phyloP scores from a whole-genome alignment of 768 basidiomycete species.

The Suillus ampliporus region DNA sequence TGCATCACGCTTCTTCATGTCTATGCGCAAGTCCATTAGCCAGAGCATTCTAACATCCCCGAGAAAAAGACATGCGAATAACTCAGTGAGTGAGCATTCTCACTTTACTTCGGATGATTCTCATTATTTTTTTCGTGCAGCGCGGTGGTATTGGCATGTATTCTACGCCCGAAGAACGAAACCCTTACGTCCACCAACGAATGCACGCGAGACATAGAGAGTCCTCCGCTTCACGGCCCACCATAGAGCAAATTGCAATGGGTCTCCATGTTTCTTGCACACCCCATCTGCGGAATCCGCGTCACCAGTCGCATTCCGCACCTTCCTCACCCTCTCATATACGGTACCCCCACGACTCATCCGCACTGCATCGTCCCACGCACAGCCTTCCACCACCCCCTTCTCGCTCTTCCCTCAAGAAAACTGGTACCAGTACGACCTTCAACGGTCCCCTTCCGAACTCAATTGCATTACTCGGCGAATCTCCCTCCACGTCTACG shows the following conservation, averaged over 20 bases:
- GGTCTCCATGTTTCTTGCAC: conserved; percentile 79
- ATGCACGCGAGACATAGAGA: conserved; percentile 45
- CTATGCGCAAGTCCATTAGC: conserved; percentile 36
- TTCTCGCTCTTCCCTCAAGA: conserved; percentile 69
- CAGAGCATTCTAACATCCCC: conserved; percentile 21
- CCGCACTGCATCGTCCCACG: conserved; percentile 26
- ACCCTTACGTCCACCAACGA: conserved; percentile 36
- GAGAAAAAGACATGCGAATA: conserved; percentile 25
- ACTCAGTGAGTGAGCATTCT: conserved; percentile 23
- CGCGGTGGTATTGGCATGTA: conserved; percentile 47
- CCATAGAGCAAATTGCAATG: conserved; percentile 81
- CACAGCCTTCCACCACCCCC: conserved; percentile 59
- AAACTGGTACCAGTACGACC: conserved; percentile 39
- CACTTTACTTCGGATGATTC: background rate
- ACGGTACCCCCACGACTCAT: conserved; percentile 35
- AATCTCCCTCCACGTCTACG: conserved; percentile 39
- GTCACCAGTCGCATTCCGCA: conserved; percentile 24
- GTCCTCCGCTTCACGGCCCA: conserved; percentile 54
- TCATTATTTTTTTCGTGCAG: conserved; percentile 20
- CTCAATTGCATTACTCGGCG: conserved; percentile 18
- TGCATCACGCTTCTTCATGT: conserved; percentile 36
- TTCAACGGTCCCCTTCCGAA: conserved; percentile 28
- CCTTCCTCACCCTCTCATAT: conserved; percentile 21
- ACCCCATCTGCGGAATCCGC: conserved; percentile 59
- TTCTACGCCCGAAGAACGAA: conserved; percentile 48